These are phyloP conservation scores for Ogataea hybrid DNA, from an alignment of 1,139 yeast species.

Conservation along the genomic window DNA sequence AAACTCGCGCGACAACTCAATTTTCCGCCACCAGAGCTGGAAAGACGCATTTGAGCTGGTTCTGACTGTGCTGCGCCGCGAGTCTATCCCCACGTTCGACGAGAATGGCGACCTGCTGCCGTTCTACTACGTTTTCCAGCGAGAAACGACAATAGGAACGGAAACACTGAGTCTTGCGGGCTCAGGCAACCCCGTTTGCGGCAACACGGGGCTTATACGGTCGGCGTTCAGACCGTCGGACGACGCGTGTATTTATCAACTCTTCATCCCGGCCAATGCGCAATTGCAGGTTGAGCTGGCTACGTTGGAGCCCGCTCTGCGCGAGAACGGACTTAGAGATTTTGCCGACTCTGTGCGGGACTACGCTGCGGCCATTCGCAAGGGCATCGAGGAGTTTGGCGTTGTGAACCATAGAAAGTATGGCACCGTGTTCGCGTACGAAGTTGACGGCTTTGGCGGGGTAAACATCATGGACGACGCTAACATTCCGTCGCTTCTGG, in stretches of 20 bases:
- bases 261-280: constrained; percentile 84
- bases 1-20: constrained; percentile 46
- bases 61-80: constrained; percentile 55
- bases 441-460: constrained; percentile 86
- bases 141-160: constrained; percentile 72
- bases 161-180: constrained; percentile 81
- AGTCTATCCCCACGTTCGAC: constrained; percentile 62
- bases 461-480: constrained; percentile 84
- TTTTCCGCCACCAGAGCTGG: constrained; percentile 60
- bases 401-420: constrained; percentile 61
- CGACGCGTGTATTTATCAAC: constrained; percentile 80
- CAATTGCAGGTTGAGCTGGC: constrained; percentile 65
- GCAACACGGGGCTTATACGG: constrained; percentile 66
- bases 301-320: constrained; percentile 19
- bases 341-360: constrained; percentile 26
- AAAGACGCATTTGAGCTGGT: constrained; percentile 53
- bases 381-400: constrained; percentile 65
- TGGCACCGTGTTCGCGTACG: constrained; percentile 84
- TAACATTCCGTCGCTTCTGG: constrained; percentile 76
- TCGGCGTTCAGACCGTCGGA: constrained; percentile 93
- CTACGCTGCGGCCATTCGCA: constrained; percentile 44
- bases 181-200: constrained; percentile 78
- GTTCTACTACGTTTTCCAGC: constrained; percentile 62
- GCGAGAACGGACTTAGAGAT: constrained; percentile 14
- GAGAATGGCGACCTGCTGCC: constrained; percentile 50